Conservation (phyloP, 306 rosid genomes). For the Castanea mollissima region DNA sequence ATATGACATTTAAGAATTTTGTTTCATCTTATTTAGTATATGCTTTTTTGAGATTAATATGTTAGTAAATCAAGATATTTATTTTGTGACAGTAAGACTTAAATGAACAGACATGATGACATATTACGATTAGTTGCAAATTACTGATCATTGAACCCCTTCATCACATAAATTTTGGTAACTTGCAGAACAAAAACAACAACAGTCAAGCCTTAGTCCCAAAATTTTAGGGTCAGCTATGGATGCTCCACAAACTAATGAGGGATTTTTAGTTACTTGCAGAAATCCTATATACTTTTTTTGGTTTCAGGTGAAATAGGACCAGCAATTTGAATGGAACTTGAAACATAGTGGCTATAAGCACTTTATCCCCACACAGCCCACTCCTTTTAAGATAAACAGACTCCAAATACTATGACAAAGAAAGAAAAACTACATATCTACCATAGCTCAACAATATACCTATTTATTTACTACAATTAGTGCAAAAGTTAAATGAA, state of each 20-base stretch:
- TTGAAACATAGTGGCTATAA: not conserved
- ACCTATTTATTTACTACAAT: not conserved
- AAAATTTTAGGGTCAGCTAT: too few species aligned
- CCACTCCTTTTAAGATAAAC: not conserved
- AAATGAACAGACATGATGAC: not conserved
- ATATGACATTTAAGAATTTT: not conserved
- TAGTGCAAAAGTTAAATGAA: not conserved
- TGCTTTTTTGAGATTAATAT: not conserved
- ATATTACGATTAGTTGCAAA: not conserved
- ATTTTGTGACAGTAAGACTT: not conserved
- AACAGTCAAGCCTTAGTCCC: too few species aligned
- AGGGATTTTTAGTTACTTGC: not conserved
- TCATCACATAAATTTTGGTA: not conserved
- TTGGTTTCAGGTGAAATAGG: not conserved
- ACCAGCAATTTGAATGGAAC: not conserved
- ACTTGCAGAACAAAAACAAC: too few species aligned
- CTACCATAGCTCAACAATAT: not conserved
- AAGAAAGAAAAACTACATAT: not conserved
- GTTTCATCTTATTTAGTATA: not conserved
- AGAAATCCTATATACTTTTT: not conserved
- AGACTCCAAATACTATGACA: not conserved
- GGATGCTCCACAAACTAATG: too few species aligned
- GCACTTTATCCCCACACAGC: not conserved
- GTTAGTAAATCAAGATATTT: not conserved
- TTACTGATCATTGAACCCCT: not conserved